Conservation (phyloP, 768 basidiomycete genomes). For the Leccinum pellstonianum region DNA sequence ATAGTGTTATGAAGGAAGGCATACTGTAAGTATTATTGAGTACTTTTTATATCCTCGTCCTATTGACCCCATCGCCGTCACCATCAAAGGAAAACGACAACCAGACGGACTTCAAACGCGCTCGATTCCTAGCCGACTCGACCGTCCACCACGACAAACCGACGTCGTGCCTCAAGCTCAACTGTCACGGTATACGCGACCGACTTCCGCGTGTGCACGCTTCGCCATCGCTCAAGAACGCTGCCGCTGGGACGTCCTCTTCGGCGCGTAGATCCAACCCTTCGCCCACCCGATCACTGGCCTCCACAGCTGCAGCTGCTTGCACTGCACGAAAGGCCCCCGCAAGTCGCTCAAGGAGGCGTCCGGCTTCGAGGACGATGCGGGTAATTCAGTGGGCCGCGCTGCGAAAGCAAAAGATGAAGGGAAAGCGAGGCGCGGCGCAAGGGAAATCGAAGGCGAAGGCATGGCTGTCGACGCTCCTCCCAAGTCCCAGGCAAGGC, state of each 20-base stretch:
- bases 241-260: slow-evolving; percentile 7
- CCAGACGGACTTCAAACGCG: slow-evolving; percentile 72
- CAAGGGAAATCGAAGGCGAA: neutral
- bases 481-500: slow-evolving; percentile 10
- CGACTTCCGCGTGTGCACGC: slow-evolving; percentile 10
- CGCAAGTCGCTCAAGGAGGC: slow-evolving; percentile 23
- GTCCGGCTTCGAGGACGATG: slow-evolving; percentile 20
- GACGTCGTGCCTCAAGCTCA: slow-evolving; percentile 51
- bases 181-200: slow-evolving; percentile 49
- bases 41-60: neutral
- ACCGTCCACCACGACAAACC: slow-evolving; percentile 65
- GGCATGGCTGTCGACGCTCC: slow-evolving; percentile 15
- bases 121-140: slow-evolving; percentile 77
- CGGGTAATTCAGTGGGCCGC: slow-evolving; percentile 9
- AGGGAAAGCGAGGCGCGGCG: neutral
- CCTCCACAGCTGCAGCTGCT: slow-evolving; percentile 1
- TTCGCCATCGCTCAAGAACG: slow-evolving; percentile 7
- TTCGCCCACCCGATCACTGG: slow-evolving; percentile 26
- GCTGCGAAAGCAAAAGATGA: slow-evolving; percentile 10
- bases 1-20: slow-evolving; percentile 83
- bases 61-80: neutral
- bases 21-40: slow-evolving; percentile 47
- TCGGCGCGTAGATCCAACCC: slow-evolving; percentile 24
- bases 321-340: slow-evolving; percentile 23
- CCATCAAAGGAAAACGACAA: neutral